These are phyloP conservation scores for Fonsecaea pugnacius DNA, from an alignment of 2,329 filamentous ascomycete genomes.

Conservation along the genomic window DNA sequence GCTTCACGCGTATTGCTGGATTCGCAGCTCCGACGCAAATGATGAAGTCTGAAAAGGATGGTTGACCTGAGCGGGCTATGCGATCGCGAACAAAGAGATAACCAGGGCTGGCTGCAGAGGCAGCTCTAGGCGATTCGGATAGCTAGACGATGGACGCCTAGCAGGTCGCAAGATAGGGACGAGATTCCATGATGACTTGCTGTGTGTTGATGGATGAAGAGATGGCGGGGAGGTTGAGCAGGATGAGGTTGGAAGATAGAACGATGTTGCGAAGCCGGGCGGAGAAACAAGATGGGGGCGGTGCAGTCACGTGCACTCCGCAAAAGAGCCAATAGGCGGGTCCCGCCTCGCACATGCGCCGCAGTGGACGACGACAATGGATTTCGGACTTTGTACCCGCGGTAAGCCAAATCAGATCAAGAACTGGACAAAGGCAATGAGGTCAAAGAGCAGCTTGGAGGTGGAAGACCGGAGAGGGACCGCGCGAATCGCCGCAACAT, in stretches of 20 bases:
- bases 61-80: slow-evolving; percentile 41
- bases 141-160: slow-evolving; percentile 54
- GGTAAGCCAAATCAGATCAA: slow-evolving; percentile 1
- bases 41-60: slow-evolving; percentile 10
- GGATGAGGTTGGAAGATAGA: slow-evolving; percentile 22
- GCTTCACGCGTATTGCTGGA: background rate
- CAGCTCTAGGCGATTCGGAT: slow-evolving; percentile 46
- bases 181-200: slow-evolving; percentile 33
- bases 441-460: slow-evolving; percentile 14
- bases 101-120: slow-evolving; percentile 53
- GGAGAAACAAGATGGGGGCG: slow-evolving; percentile 15
- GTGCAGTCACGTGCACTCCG: slow-evolving; percentile 9
- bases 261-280: slow-evolving; percentile 20
- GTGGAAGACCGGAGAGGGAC: slow-evolving; percentile 6
- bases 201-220: slow-evolving; percentile 33
- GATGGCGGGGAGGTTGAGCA: slow-evolving; percentile 4
- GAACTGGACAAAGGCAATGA: slow-evolving; percentile 3
- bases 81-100: slow-evolving; percentile 50
- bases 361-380: slow-evolving; percentile 24
- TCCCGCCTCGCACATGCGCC: slow-evolving; percentile 25
- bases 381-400: slow-evolving; percentile 15
- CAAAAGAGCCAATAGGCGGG: slow-evolving; percentile 25
- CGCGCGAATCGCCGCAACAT: background rate
- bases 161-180: slow-evolving; percentile 41
- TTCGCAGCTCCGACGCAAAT: slow-evolving; percentile 10